Percentiles rank a stretch among this genome's conserved stretches.
Evolutionary conservation across 2,329 filamentous ascomycete species (phyloP).

Genomic region (Xylaria sp.): DNA sequence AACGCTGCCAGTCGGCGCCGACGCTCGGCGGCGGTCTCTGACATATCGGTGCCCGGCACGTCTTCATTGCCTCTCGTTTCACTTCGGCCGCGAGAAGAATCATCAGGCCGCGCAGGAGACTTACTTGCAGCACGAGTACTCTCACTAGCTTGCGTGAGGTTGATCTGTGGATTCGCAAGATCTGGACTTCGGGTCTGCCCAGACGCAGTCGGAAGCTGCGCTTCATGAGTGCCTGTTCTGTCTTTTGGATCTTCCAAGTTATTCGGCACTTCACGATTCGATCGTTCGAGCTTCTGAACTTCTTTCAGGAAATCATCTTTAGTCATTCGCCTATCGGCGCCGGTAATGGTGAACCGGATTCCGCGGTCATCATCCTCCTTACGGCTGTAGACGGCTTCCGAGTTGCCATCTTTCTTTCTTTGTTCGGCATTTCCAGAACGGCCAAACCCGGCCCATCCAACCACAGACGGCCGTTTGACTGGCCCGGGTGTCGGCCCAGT

Average conservation of each 20-base stretch:
- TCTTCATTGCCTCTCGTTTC: conserved; percentile 26
- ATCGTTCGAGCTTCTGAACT: conserved; percentile 73
- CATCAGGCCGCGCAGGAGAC: conserved; percentile 24
- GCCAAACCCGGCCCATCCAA: conserved; percentile 58
- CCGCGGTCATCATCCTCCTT: conserved; percentile 70
- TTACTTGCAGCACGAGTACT: conserved; percentile 29
- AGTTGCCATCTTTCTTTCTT: conserved; percentile 48
- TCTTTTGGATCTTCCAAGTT: conserved; percentile 54
- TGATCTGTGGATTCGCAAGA: conserved; percentile 31
- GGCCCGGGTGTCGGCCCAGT: conserved; percentile 38
- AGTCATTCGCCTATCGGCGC: conserved; percentile 75
- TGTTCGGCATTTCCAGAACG: conserved; percentile 40
- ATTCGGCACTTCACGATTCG: conserved; percentile 61
- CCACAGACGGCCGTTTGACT: conserved; percentile 47
- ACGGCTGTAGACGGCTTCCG: conserved; percentile 46
- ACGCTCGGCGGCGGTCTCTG: conserved; percentile 73
- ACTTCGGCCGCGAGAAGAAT: conserved; percentile 33
- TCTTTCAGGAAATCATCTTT: conserved; percentile 81
- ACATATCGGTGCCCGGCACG: conserved; percentile 46
- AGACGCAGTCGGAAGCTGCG: background rate
- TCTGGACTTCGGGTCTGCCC: conserved; percentile 1
- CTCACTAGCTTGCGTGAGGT: conserved; percentile 38
- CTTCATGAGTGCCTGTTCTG: background rate
- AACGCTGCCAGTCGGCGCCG: conserved; percentile 66
- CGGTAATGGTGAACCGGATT: conserved; percentile 77